Conservation (phyloP, 1,139 yeast genomes). For the Spathaspora sp. region DNA sequence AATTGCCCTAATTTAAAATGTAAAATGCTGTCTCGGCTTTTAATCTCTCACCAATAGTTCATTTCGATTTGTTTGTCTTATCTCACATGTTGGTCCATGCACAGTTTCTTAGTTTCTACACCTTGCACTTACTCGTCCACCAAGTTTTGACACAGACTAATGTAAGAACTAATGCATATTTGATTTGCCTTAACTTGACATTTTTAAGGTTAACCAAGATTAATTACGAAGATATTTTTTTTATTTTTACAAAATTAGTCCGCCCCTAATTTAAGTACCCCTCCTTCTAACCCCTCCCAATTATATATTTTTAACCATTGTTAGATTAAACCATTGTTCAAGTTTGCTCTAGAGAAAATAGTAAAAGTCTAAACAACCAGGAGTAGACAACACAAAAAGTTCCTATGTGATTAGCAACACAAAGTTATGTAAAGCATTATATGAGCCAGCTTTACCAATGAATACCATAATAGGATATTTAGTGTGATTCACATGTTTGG, state of each 20-base stretch:
- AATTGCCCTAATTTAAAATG: background rate
- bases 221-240: background rate
- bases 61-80: background rate
- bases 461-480: background rate
- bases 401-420: background rate
- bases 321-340: background rate
- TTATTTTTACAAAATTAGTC: background rate
- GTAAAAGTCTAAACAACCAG: background rate
- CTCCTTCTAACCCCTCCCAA: conserved; percentile 1
- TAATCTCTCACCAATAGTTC: too few species aligned
- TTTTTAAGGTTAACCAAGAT: background rate
- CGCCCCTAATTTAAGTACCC: conserved; percentile 2
- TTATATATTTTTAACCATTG: background rate
- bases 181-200: background rate
- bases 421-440: background rate
- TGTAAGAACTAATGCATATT: background rate
- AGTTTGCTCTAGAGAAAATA: background rate
- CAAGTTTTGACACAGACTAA: background rate
- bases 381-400: background rate
- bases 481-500: background rate
- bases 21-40: background rate
- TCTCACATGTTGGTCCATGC: background rate
- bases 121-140: background rate
- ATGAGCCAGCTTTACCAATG: too few species aligned
- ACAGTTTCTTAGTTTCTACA: background rate